Conservation (phyloP, 2,329 filamentous ascomycete genomes). For the Neodidymelliopsis sp. region DNA sequence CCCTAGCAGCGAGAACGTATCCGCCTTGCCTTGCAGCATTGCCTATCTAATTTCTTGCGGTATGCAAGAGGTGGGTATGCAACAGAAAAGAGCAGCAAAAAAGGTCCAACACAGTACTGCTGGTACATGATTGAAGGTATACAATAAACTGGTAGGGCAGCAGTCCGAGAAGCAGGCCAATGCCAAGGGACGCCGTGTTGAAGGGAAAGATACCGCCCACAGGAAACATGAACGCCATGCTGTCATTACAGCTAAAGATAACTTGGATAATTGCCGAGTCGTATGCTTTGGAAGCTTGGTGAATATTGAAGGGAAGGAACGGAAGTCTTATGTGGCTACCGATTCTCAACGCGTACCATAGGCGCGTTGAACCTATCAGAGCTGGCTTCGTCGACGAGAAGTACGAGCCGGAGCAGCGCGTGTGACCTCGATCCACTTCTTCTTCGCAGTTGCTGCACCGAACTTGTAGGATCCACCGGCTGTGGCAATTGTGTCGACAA, state of each 20-base stretch:
- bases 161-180: neutral
- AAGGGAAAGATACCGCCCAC: neutral
- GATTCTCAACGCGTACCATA: too few relatives aligned
- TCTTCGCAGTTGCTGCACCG: conserved; percentile 68
- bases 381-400: neutral
- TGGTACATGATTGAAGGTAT: neutral
- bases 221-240: neutral
- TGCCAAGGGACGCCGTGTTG: neutral
- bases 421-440: conserved; percentile 63
- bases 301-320: too few relatives aligned
- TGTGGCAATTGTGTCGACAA: conserved; percentile 61
- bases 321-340: too few relatives aligned
- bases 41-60: conserved; percentile 8
- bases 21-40: conserved; percentile 5
- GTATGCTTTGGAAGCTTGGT: neutral
- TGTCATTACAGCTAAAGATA: neutral
- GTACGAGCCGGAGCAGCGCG: conserved; percentile 4
- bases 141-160: neutral
- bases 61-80: conserved; percentile 8
- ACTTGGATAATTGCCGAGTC: neutral
- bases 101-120: neutral
- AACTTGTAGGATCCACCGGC: conserved; percentile 66
- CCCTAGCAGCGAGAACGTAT: neutral
- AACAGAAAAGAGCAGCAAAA: conserved; percentile 5
- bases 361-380: neutral